Conservation (phyloP, 2,329 filamentous ascomycete genomes). For the Emydomyces testavorans region DNA sequence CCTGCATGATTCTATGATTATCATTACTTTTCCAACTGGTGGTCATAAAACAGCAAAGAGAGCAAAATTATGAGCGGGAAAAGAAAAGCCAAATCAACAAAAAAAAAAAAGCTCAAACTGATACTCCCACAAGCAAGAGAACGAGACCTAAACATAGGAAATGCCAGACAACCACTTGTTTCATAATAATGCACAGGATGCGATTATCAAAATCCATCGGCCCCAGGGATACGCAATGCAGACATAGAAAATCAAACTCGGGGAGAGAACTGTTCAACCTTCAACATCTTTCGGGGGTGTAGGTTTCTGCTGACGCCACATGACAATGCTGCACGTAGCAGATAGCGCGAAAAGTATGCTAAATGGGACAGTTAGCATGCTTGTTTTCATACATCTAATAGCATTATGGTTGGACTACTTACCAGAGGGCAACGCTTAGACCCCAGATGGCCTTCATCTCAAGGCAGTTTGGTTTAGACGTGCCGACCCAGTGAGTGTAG, state of each 20-base stretch:
- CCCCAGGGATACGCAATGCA: no score
- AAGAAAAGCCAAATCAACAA: neutral
- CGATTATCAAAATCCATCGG: conserved; percentile 1
- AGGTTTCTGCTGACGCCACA: conserved; percentile 51
- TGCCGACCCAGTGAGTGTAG: conserved; percentile 47
- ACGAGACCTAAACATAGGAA: neutral
- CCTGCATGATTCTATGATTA: neutral
- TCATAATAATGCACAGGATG: neutral
- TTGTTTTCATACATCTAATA: neutral
- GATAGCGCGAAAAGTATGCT: conserved; percentile 58
- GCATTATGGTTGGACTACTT: conserved; percentile 23
- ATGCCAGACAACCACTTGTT: neutral
- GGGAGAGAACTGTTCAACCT: neutral
- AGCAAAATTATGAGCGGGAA: no score
- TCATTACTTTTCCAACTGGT: conserved; percentile 1
- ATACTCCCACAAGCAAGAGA: neutral
- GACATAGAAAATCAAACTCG: neutral
- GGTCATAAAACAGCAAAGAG: neutral
- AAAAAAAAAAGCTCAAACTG: neutral
- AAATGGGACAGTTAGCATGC: conserved; percentile 10
- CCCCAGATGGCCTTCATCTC: conserved; percentile 86
- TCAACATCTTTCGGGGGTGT: conserved; percentile 35
- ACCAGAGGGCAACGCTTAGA: conserved; percentile 65
- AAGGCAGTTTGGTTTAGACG: conserved; percentile 56
- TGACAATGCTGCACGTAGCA: conserved; percentile 45